Conservation (phyloP, 352 stramenopile species). For the Phytophthora tubulina region DNA sequence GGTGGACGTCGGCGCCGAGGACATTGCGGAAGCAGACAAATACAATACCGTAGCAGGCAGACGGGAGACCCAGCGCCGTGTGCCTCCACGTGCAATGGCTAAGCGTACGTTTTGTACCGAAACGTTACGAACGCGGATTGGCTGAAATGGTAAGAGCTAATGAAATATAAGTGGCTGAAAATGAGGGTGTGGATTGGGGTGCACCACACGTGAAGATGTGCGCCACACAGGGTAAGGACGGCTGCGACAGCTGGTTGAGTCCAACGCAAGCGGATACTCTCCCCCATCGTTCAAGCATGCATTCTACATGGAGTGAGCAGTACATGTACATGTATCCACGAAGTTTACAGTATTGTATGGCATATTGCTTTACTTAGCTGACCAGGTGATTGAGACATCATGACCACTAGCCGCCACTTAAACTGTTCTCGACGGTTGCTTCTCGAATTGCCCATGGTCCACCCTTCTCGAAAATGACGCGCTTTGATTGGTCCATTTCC, state of each 20-base stretch:
- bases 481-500: slow-evolving; percentile 27
- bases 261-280: slow-evolving; percentile 23
- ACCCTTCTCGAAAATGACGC: slow-evolving; percentile 16
- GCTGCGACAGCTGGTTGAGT: slow-evolving; percentile 32
- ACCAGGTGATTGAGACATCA: background rate
- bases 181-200: slow-evolving; percentile 1
- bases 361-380: no score
- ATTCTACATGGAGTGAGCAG: background rate
- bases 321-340: background rate
- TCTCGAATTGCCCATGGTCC: slow-evolving; percentile 33
- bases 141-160: slow-evolving; percentile 3
- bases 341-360: no score
- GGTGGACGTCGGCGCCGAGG: slow-evolving; percentile 46
- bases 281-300: slow-evolving; percentile 4
- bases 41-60: background rate
- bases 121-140: slow-evolving; percentile 27
- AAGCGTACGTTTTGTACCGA: slow-evolving; percentile 18
- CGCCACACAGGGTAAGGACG: slow-evolving; percentile 4
- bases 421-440: background rate
- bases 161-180: slow-evolving; percentile 3
- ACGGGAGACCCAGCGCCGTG: slow-evolving; percentile 14
- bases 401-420: background rate
- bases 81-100: slow-evolving; percentile 20
- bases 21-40: slow-evolving; percentile 32
- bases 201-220: slow-evolving; percentile 13